A percentile compares a stretch with the other conserved stretches of the same genome.
These are phyloP conservation scores for Erodium moschatum DNA, from an alignment of 441 rosid genomes.

Conservation along the genomic window DNA sequence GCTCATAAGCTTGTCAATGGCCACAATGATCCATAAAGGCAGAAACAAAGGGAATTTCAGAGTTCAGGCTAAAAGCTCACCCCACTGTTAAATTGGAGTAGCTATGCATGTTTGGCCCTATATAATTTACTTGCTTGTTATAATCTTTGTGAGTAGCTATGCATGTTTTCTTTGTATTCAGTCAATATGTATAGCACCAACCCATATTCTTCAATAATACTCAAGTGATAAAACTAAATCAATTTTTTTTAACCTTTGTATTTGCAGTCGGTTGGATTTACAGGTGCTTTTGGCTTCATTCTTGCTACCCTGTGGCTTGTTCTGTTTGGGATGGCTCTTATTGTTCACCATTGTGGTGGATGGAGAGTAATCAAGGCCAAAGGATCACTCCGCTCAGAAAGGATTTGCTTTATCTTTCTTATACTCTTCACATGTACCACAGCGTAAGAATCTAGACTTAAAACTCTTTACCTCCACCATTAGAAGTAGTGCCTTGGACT, in stretches of 20 bases:
- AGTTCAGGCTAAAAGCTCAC: not conserved
- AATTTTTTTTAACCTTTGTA: conserved; percentile 17
- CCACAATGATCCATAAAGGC: not conserved
- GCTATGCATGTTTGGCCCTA: not conserved
- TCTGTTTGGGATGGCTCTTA: conserved; percentile 67
- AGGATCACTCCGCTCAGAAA: conserved; percentile 35
- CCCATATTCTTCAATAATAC: not conserved
- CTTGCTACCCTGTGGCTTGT: conserved; percentile 70
- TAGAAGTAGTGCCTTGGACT: not conserved
- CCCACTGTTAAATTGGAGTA: no score
- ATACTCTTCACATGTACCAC: conserved; percentile 70
- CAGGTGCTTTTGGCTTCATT: conserved; percentile 73
- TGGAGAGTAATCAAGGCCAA: conserved; percentile 54
- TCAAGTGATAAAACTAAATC: not conserved
- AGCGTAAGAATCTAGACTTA: conserved; percentile 46
- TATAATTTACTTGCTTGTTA: not conserved
- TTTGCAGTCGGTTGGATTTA: conserved; percentile 84
- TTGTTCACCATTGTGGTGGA: conserved; percentile 45
- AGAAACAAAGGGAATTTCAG: not conserved
- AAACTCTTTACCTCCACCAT: not conserved
- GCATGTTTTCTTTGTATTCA: not conserved
- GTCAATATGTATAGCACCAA: not conserved
- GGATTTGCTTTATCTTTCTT: conserved; percentile 60
- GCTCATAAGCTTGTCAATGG: no score
- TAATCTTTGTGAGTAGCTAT: not conserved